phyloP scores from a whole-genome alignment of 306 rosid species.

The Lathyrus tuberosus region DNA sequence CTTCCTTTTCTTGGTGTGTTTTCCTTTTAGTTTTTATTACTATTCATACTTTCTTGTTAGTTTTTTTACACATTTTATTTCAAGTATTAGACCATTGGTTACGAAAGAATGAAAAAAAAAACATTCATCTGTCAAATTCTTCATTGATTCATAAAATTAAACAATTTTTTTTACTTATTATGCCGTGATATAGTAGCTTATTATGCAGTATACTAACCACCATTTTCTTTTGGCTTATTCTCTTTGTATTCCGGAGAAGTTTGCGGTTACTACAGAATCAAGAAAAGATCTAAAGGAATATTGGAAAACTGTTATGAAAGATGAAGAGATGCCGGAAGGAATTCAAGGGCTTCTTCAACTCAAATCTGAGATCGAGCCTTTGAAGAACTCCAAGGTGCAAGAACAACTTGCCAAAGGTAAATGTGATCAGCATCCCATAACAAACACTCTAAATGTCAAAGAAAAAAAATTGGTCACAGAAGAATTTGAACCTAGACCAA shows the following conservation, averaged over 20 bases:
- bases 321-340: constrained; percentile 38
- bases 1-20: constrained; percentile 40
- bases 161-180: not conserved
- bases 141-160: not conserved
- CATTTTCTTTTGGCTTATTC: not conserved
- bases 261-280: constrained; percentile 24
- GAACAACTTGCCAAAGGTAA: constrained; percentile 1
- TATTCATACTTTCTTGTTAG: not conserved
- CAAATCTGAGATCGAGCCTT: not conserved
- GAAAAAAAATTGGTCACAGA: not conserved
- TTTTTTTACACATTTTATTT: too few species aligned
- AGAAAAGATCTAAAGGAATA: constrained; percentile 34
- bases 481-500: constrained; percentile 2
- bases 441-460: not conserved
- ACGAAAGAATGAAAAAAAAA: not conserved
- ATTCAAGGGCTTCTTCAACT: constrained; percentile 28
- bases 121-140: not conserved
- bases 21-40: not conserved
- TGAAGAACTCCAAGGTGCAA: not conserved
- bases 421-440: not conserved
- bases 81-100: not conserved
- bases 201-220: not conserved
- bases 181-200: not conserved
- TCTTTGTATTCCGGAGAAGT: constrained; percentile 16
- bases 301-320: constrained; percentile 42